phyloP scores from a whole-genome alignment of 768 basidiomycete species.

The Leucocoprinus birnbaumii region DNA sequence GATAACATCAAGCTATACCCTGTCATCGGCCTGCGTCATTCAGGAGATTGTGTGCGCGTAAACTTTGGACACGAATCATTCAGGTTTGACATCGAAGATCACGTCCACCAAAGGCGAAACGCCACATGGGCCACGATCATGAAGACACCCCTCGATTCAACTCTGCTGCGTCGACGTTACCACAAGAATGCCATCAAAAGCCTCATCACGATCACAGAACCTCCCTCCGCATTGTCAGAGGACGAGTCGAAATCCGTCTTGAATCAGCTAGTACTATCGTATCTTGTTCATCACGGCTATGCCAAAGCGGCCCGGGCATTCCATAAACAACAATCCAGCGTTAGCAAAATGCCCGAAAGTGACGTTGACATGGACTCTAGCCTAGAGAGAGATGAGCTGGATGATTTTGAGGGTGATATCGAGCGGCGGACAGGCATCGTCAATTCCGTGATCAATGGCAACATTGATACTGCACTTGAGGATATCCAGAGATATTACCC shows the following conservation, averaged over 20 bases:
- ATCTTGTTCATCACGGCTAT: constrained; percentile 85
- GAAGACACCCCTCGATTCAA: constrained; percentile 45
- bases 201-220: constrained; percentile 11
- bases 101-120: constrained; percentile 71
- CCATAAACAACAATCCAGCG: constrained; percentile 38
- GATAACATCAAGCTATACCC: constrained; percentile 69
- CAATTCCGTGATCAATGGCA: constrained; percentile 61
- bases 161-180: constrained; percentile 25
- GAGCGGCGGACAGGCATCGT: constrained; percentile 70
- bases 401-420: constrained; percentile 46
- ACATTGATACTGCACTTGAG: constrained; percentile 66
- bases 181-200: constrained; percentile 17
- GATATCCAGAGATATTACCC: constrained; percentile 59
- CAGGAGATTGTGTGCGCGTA: constrained; percentile 72
- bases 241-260: constrained; percentile 57
- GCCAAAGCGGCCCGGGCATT: constrained; percentile 68
- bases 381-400: constrained; percentile 16
- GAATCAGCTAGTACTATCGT: constrained; percentile 72
- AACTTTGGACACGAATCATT: constrained; percentile 91
- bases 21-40: constrained; percentile 83
- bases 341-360: constrained; percentile 20
- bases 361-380: constrained; percentile 47
- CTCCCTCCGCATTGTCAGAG: constrained; percentile 23
- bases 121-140: constrained; percentile 67
- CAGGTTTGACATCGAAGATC: constrained; percentile 86